A percentile compares a stretch with the other conserved stretches of the same genome.
phyloP scores from a whole-genome alignment of 2,329 filamentous ascomycete species.

The Aspergillus sp. region DNA sequence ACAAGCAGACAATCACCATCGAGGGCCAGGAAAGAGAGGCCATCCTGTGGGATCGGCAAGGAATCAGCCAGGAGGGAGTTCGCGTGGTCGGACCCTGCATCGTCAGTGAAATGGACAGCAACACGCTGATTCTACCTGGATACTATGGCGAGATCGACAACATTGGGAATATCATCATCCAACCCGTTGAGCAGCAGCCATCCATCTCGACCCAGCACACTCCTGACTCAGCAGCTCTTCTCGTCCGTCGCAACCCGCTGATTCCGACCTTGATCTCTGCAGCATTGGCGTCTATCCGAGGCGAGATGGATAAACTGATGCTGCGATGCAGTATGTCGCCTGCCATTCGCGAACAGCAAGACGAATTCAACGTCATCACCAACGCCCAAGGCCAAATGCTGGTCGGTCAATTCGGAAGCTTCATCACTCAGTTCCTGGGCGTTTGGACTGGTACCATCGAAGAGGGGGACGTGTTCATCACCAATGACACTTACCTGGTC shows the following conservation, averaged over 20 bases:
- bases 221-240: constrained; percentile 30
- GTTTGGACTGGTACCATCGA: constrained; percentile 45
- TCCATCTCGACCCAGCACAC: constrained; percentile 23
- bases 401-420: constrained; percentile 49
- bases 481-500: constrained; percentile 48
- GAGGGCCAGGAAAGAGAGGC: constrained; percentile 39
- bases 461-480: constrained; percentile 48
- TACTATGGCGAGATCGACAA: constrained; percentile 43
- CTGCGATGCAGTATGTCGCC: constrained; percentile 49
- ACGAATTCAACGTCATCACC: constrained; percentile 52
- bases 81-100: constrained; percentile 42
- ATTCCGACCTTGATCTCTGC: constrained; percentile 43
- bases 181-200: constrained; percentile 28
- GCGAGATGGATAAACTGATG: constrained; percentile 50
- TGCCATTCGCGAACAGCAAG: constrained; percentile 48
- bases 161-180: constrained; percentile 48
- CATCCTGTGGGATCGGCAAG: constrained; percentile 41
- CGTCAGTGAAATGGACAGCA: constrained; percentile 49
- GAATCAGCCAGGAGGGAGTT: constrained; percentile 36
- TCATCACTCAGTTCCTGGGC: constrained; percentile 45
- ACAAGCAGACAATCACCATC: constrained; percentile 36
- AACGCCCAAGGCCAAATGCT: constrained; percentile 47
- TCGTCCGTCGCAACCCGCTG: constrained; percentile 37
- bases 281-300: constrained; percentile 41
- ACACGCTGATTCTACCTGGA: constrained; percentile 47